Percentiles rank a stretch among this genome's conserved stretches.
Evolutionary conservation across 2,329 filamentous ascomycete genomes (phyloP).

Genomic region (Penicillium freii): DNA sequence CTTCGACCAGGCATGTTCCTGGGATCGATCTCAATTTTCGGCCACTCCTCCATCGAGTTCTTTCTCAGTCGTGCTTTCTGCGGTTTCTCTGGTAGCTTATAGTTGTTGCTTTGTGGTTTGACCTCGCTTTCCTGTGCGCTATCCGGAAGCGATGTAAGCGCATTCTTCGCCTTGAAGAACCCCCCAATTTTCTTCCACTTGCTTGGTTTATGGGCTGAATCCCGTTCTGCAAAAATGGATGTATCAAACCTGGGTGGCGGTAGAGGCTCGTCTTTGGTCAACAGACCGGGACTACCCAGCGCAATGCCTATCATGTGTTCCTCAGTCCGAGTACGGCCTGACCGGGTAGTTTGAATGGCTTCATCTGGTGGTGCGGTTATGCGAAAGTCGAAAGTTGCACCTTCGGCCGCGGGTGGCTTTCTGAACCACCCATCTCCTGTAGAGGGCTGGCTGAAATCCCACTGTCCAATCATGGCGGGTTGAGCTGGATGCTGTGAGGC

Average conservation of each 20-base stretch:
- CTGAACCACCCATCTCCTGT: constrained; percentile 19
- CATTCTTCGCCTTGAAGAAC: constrained; percentile 42
- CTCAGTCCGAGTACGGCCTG: constrained; percentile 29
- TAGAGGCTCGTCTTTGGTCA: constrained; percentile 19
- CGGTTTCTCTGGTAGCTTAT: background rate
- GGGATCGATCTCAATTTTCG: constrained; percentile 15
- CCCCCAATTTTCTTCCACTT: constrained; percentile 50
- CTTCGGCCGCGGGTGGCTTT: constrained; percentile 15
- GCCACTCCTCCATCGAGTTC: constrained; percentile 21
- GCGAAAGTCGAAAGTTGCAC: constrained; percentile 32
- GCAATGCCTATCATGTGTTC: constrained; percentile 67
- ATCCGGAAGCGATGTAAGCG: constrained; percentile 19
- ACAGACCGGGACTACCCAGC: constrained; percentile 62
- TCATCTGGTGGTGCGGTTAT: constrained; percentile 30
- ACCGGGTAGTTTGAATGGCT: constrained; percentile 18
- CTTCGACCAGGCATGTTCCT: background rate
- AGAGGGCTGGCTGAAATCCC: constrained; percentile 23
- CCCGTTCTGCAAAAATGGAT: constrained; percentile 11
- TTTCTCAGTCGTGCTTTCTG: constrained; percentile 1
- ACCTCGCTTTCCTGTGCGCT: constrained; percentile 10
- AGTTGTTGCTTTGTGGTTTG: constrained; percentile 14
- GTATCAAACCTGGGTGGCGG: constrained; percentile 20
- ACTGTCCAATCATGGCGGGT: constrained; percentile 9
- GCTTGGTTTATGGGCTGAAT: constrained; percentile 35
- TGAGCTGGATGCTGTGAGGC: constrained; percentile 12